Conservation (phyloP, 2,329 filamentous ascomycete species). For the Ophiostoma sp. region DNA sequence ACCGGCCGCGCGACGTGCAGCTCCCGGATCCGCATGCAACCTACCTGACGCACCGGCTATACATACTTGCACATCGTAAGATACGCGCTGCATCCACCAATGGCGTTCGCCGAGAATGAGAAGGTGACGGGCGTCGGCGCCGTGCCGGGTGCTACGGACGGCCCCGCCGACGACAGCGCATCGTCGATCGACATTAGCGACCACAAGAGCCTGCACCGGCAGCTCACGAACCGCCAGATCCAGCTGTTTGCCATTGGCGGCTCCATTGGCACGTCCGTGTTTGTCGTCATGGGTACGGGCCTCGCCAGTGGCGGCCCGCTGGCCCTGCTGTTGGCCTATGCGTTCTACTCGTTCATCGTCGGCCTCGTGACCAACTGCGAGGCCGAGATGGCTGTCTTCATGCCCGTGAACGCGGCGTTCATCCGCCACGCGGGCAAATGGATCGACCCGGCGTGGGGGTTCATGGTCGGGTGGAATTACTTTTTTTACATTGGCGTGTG, state of each 20-base stretch:
- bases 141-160: constrained; percentile 18
- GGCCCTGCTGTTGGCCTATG: constrained; percentile 52
- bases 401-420: constrained; percentile 59
- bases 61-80: not conserved
- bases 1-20: not conserved
- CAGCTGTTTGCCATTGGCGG: constrained; percentile 55
- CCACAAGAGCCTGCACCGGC: constrained; percentile 37
- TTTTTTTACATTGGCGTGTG: constrained; percentile 40
- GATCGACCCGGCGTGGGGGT: constrained; percentile 59
- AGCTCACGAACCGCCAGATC: constrained; percentile 50
- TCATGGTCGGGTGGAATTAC: constrained; percentile 46
- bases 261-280: constrained; percentile 53
- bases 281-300: constrained; percentile 57
- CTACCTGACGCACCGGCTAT: not conserved
- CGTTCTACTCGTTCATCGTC: constrained; percentile 50
- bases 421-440: constrained; percentile 60
- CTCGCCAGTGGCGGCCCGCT: constrained; percentile 29
- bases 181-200: constrained; percentile 1
- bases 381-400: constrained; percentile 59
- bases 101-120: not conserved
- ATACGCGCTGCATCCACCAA: not conserved
- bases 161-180: constrained; percentile 7
- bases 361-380: constrained; percentile 59
- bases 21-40: not conserved
- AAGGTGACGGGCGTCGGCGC: constrained; percentile 32